Conservation (phyloP, 441 rosid species). For the Biscutella laevigata region DNA sequence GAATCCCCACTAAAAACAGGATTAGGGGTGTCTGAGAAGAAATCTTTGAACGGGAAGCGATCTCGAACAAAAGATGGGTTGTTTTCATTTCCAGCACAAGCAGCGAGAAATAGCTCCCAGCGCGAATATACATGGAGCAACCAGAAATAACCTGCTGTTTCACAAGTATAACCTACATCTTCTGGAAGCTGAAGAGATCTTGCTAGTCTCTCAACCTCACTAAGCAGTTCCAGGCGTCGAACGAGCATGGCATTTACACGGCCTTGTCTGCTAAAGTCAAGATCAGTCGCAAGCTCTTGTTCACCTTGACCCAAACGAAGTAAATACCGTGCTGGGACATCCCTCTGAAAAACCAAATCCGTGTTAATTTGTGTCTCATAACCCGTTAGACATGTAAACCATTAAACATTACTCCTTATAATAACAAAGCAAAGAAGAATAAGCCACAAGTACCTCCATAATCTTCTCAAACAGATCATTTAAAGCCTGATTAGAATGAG, state of each 20-base stretch:
- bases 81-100: slow-evolving; percentile 74
- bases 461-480: slow-evolving; percentile 99
- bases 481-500: slow-evolving; percentile 94
- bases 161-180: slow-evolving; percentile 99
- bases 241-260: slow-evolving; percentile 99
- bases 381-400: not conserved
- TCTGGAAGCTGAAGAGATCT: slow-evolving; percentile 93
- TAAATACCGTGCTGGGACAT: slow-evolving; percentile 95
- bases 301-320: slow-evolving; percentile 99
- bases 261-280: slow-evolving; percentile 98
- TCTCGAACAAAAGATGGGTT: slow-evolving; percentile 70
- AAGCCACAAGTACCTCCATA: slow-evolving; percentile 62
- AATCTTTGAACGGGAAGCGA: slow-evolving; percentile 86
- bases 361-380: not conserved
- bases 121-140: slow-evolving; percentile 92
- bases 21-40: slow-evolving; percentile 73
- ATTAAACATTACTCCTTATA: not conserved
- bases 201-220: slow-evolving; percentile 96
- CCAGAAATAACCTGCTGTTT: slow-evolving; percentile 99
- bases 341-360: slow-evolving; percentile 51
- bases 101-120: slow-evolving; percentile 93
- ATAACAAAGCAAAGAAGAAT: not conserved
- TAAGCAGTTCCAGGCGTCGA: slow-evolving; percentile 80
- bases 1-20: slow-evolving; percentile 77
- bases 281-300: slow-evolving; percentile 98